These are phyloP conservation scores for Physaria fendleri DNA, from an alignment of 345 rosid genomes.

Conservation along the genomic window DNA sequence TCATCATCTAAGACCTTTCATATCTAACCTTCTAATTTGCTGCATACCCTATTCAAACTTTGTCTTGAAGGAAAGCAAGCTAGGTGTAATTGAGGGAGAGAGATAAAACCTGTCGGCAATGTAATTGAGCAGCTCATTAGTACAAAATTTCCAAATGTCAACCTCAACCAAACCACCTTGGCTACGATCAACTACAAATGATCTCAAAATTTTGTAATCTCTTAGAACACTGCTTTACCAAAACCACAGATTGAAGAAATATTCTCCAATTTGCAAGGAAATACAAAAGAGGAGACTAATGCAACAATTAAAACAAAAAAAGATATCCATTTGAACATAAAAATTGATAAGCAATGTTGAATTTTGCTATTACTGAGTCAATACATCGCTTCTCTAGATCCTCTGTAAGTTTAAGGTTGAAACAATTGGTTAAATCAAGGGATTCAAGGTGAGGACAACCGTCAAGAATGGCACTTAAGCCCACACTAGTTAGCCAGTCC, in stretches of 20 bases:
- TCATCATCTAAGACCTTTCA: no score
- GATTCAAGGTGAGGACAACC: slow-evolving; percentile 48
- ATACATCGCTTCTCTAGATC: no score
- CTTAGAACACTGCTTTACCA: no score
- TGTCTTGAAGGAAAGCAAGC: background rate
- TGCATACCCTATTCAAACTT: background rate
- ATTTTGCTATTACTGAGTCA: no score
- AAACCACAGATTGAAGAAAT: no score
- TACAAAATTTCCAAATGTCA: slow-evolving; percentile 32
- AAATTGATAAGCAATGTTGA: no score
- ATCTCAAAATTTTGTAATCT: slow-evolving; percentile 24
- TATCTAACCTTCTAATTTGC: background rate
- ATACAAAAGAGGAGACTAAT: no score
- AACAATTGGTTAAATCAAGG: slow-evolving; percentile 58
- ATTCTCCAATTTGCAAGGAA: no score
- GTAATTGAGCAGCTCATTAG: slow-evolving; percentile 38
- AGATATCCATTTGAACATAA: no score
- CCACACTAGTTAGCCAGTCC: slow-evolving; percentile 43
- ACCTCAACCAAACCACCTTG: slow-evolving; percentile 37
- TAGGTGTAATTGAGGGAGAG: background rate
- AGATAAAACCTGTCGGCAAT: slow-evolving; percentile 36
- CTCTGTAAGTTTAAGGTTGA: slow-evolving; percentile 27
- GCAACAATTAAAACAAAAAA: no score
- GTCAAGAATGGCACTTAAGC: slow-evolving; percentile 52
- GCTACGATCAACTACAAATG: slow-evolving; percentile 49